Evolutionary conservation across 1,284 basidiomycete species (phyloP).

Genomic region (Neonothopanus nambi): DNA sequence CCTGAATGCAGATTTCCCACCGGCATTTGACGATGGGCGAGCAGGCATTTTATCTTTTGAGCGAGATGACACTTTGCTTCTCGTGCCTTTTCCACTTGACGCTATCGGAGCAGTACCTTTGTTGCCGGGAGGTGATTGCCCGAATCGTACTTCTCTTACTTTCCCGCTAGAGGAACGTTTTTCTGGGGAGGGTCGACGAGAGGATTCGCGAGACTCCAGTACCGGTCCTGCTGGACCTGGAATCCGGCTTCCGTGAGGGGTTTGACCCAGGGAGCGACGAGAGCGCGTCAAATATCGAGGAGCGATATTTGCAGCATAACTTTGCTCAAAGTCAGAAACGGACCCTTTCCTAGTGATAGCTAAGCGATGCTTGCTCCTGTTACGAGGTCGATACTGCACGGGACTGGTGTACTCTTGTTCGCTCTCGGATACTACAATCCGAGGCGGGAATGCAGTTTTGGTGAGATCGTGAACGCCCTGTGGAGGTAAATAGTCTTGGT

Average conservation of each 20-base stretch:
- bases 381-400: constrained; percentile 37
- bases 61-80: constrained; percentile 43
- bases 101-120: constrained; percentile 23
- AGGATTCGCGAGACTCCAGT: constrained; percentile 59
- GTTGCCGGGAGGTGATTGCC: constrained; percentile 41
- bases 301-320: constrained; percentile 87
- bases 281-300: constrained; percentile 62
- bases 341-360: constrained; percentile 55
- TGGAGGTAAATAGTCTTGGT: constrained; percentile 75
- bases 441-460: constrained; percentile 64
- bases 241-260: constrained; percentile 44
- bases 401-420: constrained; percentile 60
- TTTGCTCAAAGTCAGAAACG: constrained; percentile 83
- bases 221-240: constrained; percentile 49
- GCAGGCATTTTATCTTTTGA: constrained; percentile 51
- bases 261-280: constrained; percentile 39
- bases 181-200: constrained; percentile 70
- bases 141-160: constrained; percentile 38
- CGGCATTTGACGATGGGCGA: constrained; percentile 42
- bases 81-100: constrained; percentile 29
- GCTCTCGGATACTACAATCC: constrained; percentile 62
- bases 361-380: constrained; percentile 46
- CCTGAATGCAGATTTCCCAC: constrained; percentile 52
- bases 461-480: constrained; percentile 69
- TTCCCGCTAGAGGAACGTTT: constrained; percentile 49